Evolutionary conservation across 768 basidiomycete genomes (phyloP).

Genomic region (Rhodosporidiobolus sp.): DNA sequence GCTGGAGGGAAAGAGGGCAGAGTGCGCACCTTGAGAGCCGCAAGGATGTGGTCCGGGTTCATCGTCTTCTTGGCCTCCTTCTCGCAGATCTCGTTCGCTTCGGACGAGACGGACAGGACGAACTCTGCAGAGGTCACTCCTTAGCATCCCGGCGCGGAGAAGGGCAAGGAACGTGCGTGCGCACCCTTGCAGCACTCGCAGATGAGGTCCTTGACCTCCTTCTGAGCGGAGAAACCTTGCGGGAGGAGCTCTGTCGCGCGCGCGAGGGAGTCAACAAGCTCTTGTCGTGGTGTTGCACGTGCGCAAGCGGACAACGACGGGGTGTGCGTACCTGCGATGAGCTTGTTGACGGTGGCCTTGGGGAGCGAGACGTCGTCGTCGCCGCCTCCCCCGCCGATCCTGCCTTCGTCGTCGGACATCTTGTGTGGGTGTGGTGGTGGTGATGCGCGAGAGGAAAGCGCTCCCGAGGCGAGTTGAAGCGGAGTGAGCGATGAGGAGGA

Average conservation of each 20-base stretch:
- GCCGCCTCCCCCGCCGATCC: slow-evolving; percentile 59
- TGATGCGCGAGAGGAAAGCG: neutral
- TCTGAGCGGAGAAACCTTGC: slow-evolving; percentile 78
- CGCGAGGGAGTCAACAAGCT: slow-evolving; percentile 6
- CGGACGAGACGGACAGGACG: slow-evolving; percentile 92
- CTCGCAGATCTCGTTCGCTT: slow-evolving; percentile 97
- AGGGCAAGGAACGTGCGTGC: slow-evolving; percentile 13
- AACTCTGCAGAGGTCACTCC: slow-evolving; percentile 65
- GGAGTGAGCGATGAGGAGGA: neutral
- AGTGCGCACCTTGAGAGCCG: slow-evolving; percentile 71
- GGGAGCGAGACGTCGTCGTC: slow-evolving; percentile 94
- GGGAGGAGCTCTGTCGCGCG: slow-evolving; percentile 73
- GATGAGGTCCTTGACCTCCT: slow-evolving; percentile 93
- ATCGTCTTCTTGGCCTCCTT: slow-evolving; percentile 98
- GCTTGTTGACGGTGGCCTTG: slow-evolving; percentile 95
- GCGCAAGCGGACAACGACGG: neutral
- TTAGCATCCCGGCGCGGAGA: neutral
- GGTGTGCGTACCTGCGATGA: slow-evolving; percentile 71
- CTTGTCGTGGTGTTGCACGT: neutral
- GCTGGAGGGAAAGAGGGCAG: slow-evolving; percentile 1
- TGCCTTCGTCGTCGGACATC: slow-evolving; percentile 91
- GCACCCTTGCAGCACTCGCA: slow-evolving; percentile 99
- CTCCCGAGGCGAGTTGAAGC: neutral
- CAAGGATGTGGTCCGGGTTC: slow-evolving; percentile 92
- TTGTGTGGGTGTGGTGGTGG: slow-evolving; percentile 27